These are phyloP conservation scores for Scolecobasidium constrictum DNA, from an alignment of 2,329 filamentous ascomycete genomes.

Conservation along the genomic window DNA sequence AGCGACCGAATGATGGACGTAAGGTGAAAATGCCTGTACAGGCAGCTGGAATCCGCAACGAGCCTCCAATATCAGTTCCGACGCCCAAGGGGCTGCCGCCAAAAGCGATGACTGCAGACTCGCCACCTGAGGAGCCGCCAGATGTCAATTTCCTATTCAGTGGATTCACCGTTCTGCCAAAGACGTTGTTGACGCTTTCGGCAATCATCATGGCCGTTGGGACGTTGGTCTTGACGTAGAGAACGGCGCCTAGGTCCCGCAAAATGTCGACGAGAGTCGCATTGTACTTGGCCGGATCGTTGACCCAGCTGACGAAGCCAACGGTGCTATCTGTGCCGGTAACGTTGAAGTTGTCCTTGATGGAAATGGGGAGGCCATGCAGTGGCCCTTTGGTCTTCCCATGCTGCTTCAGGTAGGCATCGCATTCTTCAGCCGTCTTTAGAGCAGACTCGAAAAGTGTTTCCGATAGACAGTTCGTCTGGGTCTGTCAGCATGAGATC, in stretches of 20 bases:
- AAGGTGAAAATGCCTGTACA: constrained; percentile 49
- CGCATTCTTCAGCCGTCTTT: constrained; percentile 39
- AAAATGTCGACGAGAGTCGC: constrained; percentile 48
- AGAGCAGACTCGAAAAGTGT: constrained; percentile 45
- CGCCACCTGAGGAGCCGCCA: constrained; percentile 58
- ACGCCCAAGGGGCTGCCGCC: constrained; percentile 50
- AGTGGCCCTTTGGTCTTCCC: constrained; percentile 47
- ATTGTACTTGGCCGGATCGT: constrained; percentile 45
- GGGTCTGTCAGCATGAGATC: neutral
- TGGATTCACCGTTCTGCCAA: constrained; percentile 53
- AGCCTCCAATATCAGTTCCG: constrained; percentile 54
- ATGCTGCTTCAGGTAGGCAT: constrained; percentile 36
- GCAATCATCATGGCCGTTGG: constrained; percentile 61
- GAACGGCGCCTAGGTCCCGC: constrained; percentile 48
- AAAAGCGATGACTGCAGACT: constrained; percentile 51
- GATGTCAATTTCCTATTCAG: constrained; percentile 47
- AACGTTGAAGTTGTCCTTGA: constrained; percentile 64
- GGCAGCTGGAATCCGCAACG: constrained; percentile 44
- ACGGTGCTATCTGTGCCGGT: constrained; percentile 48
- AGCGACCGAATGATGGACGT: constrained; percentile 47
- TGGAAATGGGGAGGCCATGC: constrained; percentile 54
- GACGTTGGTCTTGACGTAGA: constrained; percentile 62
- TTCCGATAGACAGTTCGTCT: constrained; percentile 52
- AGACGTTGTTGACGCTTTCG: constrained; percentile 54
- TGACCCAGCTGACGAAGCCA: constrained; percentile 52